Evolutionary conservation across 192 early-diverging fungal species (phyloP).

Genomic region (Geranomyces michiganensis): DNA sequence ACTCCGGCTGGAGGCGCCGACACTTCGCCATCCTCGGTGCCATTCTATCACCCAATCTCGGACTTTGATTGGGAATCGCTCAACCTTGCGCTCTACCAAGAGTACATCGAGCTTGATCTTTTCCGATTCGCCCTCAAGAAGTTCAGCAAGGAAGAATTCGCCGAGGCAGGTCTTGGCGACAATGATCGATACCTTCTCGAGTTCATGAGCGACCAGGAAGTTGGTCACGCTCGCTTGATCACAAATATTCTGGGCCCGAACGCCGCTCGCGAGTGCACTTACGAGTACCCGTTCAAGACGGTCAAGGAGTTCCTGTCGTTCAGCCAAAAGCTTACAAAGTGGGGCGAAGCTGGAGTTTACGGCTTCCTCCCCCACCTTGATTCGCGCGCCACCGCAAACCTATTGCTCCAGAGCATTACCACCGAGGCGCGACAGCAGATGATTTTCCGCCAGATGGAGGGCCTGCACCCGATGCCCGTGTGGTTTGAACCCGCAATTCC

Average conservation of each 20-base stretch:
- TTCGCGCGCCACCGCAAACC: slow-evolving; percentile 27
- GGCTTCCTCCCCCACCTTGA: slow-evolving; percentile 43
- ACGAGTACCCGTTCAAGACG: slow-evolving; percentile 16
- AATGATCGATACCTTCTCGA: slow-evolving; percentile 33
- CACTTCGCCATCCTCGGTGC: slow-evolving; percentile 10
- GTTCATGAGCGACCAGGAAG: slow-evolving; percentile 44
- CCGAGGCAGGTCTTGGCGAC: slow-evolving; percentile 27
- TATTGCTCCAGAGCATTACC: slow-evolving; percentile 34
- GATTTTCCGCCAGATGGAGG: slow-evolving; percentile 43
- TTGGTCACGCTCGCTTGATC: slow-evolving; percentile 34
- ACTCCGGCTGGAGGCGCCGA: slow-evolving; percentile 36
- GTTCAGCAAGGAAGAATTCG: slow-evolving; percentile 32
- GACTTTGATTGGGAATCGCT: slow-evolving; percentile 40
- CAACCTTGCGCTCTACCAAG: slow-evolving; percentile 31
- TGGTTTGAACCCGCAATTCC: slow-evolving; percentile 42
- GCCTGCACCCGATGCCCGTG: slow-evolving; percentile 41
- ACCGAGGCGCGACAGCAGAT: slow-evolving; percentile 43
- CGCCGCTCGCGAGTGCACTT: slow-evolving; percentile 13
- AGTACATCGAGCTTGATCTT: slow-evolving; percentile 45
- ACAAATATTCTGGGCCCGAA: slow-evolving; percentile 43
- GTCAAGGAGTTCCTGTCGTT: slow-evolving; percentile 12
- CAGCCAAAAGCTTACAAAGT: slow-evolving; percentile 35
- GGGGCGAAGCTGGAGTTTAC: slow-evolving; percentile 39
- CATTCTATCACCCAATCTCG: slow-evolving; percentile 36
- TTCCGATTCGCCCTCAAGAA: slow-evolving; percentile 34